These are phyloP conservation scores for Magnusiomyces tetraspermus DNA, from an alignment of 1,139 yeast genomes.

Conservation along the genomic window DNA sequence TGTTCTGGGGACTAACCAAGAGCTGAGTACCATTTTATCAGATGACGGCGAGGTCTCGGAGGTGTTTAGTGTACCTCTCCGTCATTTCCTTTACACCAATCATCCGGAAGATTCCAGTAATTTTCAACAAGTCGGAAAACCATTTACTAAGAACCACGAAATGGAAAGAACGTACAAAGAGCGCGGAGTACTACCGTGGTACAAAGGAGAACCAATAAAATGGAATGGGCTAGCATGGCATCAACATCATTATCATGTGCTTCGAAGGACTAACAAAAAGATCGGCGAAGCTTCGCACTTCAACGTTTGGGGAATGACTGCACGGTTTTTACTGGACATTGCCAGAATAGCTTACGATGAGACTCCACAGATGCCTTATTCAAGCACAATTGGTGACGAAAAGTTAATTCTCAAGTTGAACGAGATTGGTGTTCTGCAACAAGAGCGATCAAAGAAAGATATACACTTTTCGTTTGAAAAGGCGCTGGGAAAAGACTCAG, in stretches of 20 bases:
- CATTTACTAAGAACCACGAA: slow-evolving; percentile 2
- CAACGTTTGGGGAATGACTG: slow-evolving; percentile 81
- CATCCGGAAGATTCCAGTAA: not conserved
- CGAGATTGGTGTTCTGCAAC: slow-evolving; percentile 21
- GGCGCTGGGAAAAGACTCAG: slow-evolving; percentile 23
- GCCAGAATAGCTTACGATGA: slow-evolving; percentile 50
- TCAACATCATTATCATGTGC: slow-evolving; percentile 26
- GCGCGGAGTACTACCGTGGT: slow-evolving; percentile 23
- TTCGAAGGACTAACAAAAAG: slow-evolving; percentile 38
- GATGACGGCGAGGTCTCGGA: slow-evolving; percentile 28
- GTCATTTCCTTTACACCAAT: slow-evolving; percentile 19
- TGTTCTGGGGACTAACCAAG: slow-evolving; percentile 3
- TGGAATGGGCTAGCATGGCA: slow-evolving; percentile 31
- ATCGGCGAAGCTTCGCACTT: slow-evolving; percentile 43
- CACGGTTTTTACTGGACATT: slow-evolving; percentile 70
- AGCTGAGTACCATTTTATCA: slow-evolving; percentile 15
- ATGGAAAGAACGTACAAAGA: slow-evolving; percentile 13
- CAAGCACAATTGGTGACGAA: slow-evolving; percentile 30
- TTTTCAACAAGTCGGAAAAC: not conserved
- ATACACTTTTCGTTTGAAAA: slow-evolving; percentile 20
- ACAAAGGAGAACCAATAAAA: slow-evolving; percentile 28
- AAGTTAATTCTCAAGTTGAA: slow-evolving; percentile 21
- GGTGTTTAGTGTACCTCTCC: slow-evolving; percentile 28
- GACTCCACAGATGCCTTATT: slow-evolving; percentile 30
- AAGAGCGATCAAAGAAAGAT: slow-evolving; percentile 21